Conservation (phyloP, 2,329 filamentous ascomycete genomes). For the Phoma sp. region DNA sequence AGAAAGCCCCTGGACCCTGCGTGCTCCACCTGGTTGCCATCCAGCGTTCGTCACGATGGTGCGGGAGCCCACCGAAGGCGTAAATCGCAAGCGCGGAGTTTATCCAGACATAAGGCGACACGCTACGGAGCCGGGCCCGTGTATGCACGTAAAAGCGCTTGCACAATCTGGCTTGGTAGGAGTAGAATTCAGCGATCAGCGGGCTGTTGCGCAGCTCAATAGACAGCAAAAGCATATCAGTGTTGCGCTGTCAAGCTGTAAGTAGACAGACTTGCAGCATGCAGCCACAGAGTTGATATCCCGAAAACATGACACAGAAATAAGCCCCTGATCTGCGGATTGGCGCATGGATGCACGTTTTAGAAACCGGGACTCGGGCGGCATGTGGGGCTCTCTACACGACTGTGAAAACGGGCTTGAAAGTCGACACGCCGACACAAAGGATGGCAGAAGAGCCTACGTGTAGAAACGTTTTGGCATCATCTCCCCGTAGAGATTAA, state of each 20-base stretch:
- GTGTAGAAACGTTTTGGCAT: neutral
- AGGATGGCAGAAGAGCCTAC: neutral
- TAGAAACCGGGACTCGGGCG: conserved; percentile 5
- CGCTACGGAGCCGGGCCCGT: neutral
- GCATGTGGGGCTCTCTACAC: conserved; percentile 4
- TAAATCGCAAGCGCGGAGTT: conserved; percentile 10
- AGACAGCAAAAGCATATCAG: neutral
- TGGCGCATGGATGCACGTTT: conserved; percentile 9
- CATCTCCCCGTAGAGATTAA: neutral
- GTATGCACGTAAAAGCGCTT: neutral
- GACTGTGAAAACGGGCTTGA: conserved; percentile 15
- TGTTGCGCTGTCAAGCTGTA: neutral
- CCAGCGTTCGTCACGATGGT: conserved; percentile 1
- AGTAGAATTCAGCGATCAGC: neutral
- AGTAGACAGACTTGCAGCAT: neutral
- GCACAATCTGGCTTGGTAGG: neutral
- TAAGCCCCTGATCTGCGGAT: conserved; percentile 14
- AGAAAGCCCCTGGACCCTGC: neutral
- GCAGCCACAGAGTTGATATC: conserved; percentile 10
- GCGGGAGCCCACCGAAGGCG: conserved; percentile 8
- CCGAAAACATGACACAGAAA: conserved; percentile 3
- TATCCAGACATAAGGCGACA: neutral
- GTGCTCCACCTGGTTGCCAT: conserved; percentile 6
- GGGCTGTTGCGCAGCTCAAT: neutral
- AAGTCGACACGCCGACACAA: neutral